Base-by-base conservation (phyloP, 257 asterid species). In the Solanum piurae region DNA sequence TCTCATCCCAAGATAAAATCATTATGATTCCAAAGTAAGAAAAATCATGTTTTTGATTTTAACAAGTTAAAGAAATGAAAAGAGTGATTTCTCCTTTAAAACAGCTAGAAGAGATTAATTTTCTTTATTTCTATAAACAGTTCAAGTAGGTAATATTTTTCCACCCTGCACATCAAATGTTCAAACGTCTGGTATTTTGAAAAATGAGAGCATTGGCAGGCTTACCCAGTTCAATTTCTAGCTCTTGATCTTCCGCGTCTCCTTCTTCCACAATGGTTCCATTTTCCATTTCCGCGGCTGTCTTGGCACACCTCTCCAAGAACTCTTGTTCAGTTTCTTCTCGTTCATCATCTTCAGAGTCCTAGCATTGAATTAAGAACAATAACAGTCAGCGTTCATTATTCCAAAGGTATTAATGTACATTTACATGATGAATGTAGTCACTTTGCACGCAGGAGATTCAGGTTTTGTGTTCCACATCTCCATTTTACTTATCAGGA, bases 301-400 rank as follows among this genome's bases (percentile, higher is more conserved):
- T 87, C 85, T 87, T 60, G 29, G 92, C 91, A 60, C 87, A 90
- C 85, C 93, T 91, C 84, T 88, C 88, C 87, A 91, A 88, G 91
- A 90, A 91, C 87, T 90, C 93, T 86, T 90, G 92, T 87, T 90
- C 91, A 49, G 92, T 91, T 86, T 91, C 93, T 88, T 91, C 93
- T 6, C 27, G 77, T 58, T 87, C 92, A 87, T 91, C 90, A 64
- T 85, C 92, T 71, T 91, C 93, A 21, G 93, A 91, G 87, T 90
- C 91, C 93, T 91, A 64, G 60, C 72, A 87, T 55, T 86, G 71
- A 64, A 58, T 72, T 46, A 69, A 31, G 76, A 66, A 80, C 36
- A 66, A 84, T 82, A 52, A 85, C 69, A 38, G 60, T 88, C 69
- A 9, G 3, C 79, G 21, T 16, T 46, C 68, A 5, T 29, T 29